Percentiles rank a stretch among this genome's conserved stretches.
phyloP scores from a whole-genome alignment of 805 yeast genomes.

The Pichia nanzhaoensis region DNA sequence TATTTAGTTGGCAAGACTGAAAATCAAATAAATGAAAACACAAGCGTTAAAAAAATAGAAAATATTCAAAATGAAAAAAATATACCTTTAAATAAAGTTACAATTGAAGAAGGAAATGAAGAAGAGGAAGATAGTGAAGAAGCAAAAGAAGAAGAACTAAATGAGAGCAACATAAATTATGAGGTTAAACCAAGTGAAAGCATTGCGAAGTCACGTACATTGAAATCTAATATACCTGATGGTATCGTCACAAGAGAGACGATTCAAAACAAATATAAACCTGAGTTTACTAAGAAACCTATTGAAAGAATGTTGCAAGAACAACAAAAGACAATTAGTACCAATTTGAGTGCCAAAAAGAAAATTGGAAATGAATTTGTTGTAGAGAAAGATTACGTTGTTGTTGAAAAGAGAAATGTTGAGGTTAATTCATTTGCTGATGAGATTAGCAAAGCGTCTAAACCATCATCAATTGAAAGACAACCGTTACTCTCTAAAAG shows the following conservation, averaged over 20 bases:
- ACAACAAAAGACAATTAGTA: slow-evolving; percentile 3
- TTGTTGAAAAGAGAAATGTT: slow-evolving; percentile 88
- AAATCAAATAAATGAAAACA: neutral
- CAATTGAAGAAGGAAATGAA: slow-evolving; percentile 11
- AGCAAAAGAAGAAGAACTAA: too few species aligned
- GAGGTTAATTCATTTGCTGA: slow-evolving; percentile 96
- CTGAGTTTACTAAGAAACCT: neutral
- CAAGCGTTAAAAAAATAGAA: neutral
- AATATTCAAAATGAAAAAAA: neutral
- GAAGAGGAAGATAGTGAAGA: slow-evolving; percentile 6
- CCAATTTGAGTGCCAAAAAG: neutral
- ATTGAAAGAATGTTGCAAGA: slow-evolving; percentile 11
- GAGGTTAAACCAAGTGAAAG: neutral
- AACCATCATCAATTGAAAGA: slow-evolving; percentile 35
- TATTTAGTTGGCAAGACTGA: slow-evolving; percentile 32
- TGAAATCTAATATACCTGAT: slow-evolving; percentile 3
- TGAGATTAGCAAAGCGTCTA: slow-evolving; percentile 55
- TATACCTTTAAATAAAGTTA: slow-evolving; percentile 4
- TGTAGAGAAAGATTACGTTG: slow-evolving; percentile 83
- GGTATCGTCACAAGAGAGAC: slow-evolving; percentile 1
- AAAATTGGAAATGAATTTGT: slow-evolving; percentile 14
- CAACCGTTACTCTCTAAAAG: slow-evolving; percentile 25
- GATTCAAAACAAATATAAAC: slow-evolving; percentile 1
- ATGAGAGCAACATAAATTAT: too few species aligned
- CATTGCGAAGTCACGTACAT: neutral